Evolutionary conservation across 768 basidiomycete genomes (phyloP), one percentile per base, ranked within the genome.

Genomic region (Amanita pallidorosea): DNA sequence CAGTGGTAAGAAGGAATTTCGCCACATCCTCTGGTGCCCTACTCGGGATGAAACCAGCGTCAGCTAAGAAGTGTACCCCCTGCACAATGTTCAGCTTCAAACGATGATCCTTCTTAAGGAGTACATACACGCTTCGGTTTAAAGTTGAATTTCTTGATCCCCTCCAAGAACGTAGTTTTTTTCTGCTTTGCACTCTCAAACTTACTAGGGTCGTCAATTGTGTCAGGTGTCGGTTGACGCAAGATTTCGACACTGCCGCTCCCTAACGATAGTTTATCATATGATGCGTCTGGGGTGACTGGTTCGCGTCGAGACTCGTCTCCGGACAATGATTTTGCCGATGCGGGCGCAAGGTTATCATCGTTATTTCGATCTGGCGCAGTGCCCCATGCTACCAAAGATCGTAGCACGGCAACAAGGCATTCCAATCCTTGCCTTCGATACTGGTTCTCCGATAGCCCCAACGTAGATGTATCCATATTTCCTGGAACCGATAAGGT

Each of bases 111-210:
- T 23, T 5, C 36, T 25, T 17, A 12, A 25, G 13, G 18, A 44
- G 20, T 1, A 62, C 83, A 42, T 60, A 94, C 93, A 57, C 83
- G 79, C 68, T 97, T 98, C n/a, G 95, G 94, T 68, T 96, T 98
- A 73, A 85, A 92, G 64, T 98, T 97, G 68, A 99, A 99, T 67
- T 91, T 92, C 66, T 87, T 93, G 66, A 98, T 88, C 23, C 96
- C 96, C 63, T 98, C 95, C 35, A 93, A 68, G 25, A 98, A 65
- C 0, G 87, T 94, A 31, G 90, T 97, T 70, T 99, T 99, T 68
- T 89, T 86, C 68, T 92, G 88, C 64, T 96, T 97, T 9, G 93
- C 96, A 54, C 79, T 93, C 70, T 97, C 95, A 56, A 99, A 97
- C 60, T 79, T 78, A 17, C 75, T 83, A 1, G 95, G 95, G 63